Percentiles rank a stretch among this genome's conserved stretches.
Evolutionary conservation across 2,329 filamentous ascomycete genomes (phyloP).

Genomic region (Helicocarpus griseus): DNA sequence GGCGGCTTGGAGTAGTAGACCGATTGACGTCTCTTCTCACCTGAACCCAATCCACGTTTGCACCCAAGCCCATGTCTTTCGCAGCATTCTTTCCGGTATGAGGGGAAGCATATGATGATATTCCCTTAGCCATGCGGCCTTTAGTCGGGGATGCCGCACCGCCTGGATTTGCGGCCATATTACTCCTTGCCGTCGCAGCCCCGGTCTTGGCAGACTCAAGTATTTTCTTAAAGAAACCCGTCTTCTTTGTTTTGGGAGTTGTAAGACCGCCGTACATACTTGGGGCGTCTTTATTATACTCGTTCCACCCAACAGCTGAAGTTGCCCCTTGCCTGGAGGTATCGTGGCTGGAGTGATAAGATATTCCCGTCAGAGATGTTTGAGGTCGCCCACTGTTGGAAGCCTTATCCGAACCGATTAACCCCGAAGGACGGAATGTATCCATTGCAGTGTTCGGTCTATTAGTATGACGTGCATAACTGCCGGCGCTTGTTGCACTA

Average conservation of each 20-base stretch:
- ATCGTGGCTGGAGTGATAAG: constrained; percentile 82
- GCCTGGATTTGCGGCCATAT: constrained; percentile 57
- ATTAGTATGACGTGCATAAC: constrained; percentile 67
- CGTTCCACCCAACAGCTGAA: constrained; percentile 55
- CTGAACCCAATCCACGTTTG: constrained; percentile 80
- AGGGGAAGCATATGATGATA: constrained; percentile 29
- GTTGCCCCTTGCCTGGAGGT: constrained; percentile 47
- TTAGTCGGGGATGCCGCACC: constrained; percentile 40
- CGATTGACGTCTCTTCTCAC: constrained; percentile 91
- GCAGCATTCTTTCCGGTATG: constrained; percentile 42
- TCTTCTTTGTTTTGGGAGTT: constrained; percentile 67
- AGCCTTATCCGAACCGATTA: constrained; percentile 27
- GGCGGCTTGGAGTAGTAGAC: constrained; percentile 83
- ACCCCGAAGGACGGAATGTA: constrained; percentile 25
- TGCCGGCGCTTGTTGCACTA: constrained; percentile 91
- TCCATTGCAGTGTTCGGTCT: constrained; percentile 38
- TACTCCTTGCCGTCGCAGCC: constrained; percentile 79
- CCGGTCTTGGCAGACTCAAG: constrained; percentile 90
- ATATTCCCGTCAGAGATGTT: constrained; percentile 61
- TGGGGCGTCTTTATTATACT: constrained; percentile 47
- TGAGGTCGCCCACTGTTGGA: constrained; percentile 34
- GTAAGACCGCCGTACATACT: constrained; percentile 67
- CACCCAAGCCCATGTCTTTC: constrained; percentile 60
- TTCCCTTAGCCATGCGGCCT: constrained; percentile 36
- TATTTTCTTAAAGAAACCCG: constrained; percentile 91